These are phyloP conservation scores for Camellia sinensis DNA, from an alignment of 148 eudicot species.

Conservation along the genomic window DNA sequence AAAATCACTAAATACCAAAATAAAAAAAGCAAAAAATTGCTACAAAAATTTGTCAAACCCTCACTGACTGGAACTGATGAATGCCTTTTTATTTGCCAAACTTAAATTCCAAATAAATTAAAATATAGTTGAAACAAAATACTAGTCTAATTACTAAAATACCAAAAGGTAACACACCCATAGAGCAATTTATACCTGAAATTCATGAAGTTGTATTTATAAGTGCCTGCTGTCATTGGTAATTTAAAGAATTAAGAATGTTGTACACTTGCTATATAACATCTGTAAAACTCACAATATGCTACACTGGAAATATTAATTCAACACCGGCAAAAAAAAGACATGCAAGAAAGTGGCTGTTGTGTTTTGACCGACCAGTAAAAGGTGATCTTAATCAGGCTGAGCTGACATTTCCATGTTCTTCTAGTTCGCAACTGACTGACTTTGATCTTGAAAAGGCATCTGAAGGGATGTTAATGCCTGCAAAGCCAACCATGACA, in stretches of 20 bases:
- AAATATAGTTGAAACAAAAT: background rate
- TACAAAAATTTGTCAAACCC: too few species aligned
- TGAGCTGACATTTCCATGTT: conserved; percentile 17
- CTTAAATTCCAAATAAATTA: background rate
- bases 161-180: background rate
- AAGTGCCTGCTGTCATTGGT: background rate
- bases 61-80: too few species aligned
- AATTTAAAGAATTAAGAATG: background rate
- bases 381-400: conserved; percentile 19
- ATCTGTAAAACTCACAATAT: background rate
- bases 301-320: background rate
- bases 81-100: background rate
- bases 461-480: conserved; percentile 78
- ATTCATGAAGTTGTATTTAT: background rate
- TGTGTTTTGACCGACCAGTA: background rate
- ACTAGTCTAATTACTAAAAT: background rate
- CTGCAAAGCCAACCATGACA: conserved; percentile 81
- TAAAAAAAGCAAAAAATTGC: too few species aligned
- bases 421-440: conserved; percentile 42
- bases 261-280: background rate
- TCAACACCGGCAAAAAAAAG: background rate
- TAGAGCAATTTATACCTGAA: background rate
- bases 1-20: too few species aligned
- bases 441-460: conserved; percentile 39
- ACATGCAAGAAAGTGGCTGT: background rate